Conservation (phyloP, 2,329 filamentous ascomycete genomes). For the Didymella lethalis region DNA sequence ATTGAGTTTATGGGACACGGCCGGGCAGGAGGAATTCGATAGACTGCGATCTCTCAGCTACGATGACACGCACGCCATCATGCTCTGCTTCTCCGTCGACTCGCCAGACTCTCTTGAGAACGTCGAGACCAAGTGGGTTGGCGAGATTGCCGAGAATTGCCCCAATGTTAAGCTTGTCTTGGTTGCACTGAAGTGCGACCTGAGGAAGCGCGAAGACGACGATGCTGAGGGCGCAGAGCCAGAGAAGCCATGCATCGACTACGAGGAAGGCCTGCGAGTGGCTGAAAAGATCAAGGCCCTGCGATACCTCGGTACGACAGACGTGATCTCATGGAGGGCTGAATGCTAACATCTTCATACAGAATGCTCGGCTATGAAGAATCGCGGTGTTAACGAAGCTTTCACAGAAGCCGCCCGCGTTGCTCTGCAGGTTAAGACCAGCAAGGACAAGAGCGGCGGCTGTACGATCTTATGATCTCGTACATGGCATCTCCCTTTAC, state of each 20-base stretch:
- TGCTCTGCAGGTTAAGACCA: constrained; percentile 69
- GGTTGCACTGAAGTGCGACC: constrained; percentile 94
- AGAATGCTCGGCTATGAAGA: constrained; percentile 99
- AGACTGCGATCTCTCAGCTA: constrained; percentile 93
- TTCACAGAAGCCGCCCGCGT: constrained; percentile 98
- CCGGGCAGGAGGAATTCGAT: constrained; percentile 99
- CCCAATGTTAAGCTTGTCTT: constrained; percentile 93
- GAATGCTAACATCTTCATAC: constrained; percentile 22
- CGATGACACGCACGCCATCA: constrained; percentile 97
- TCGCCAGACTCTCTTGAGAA: constrained; percentile 97
- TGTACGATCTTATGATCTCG: constrained; percentile 47
- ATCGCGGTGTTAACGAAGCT: constrained; percentile 96
- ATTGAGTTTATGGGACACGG: constrained; percentile 96
- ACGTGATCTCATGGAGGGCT: background rate
- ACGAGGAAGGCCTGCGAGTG: constrained; percentile 89
- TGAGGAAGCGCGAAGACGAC: constrained; percentile 76
- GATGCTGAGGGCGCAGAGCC: constrained; percentile 59
- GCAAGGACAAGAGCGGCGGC: constrained; percentile 56
- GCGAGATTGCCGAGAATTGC: constrained; percentile 97
- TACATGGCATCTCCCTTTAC: constrained; percentile 9
- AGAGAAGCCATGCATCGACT: constrained; percentile 75
- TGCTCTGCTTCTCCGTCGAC: constrained; percentile 97
- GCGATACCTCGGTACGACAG: constrained; percentile 77
- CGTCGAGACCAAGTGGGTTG: constrained; percentile 98
- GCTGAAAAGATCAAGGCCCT: constrained; percentile 90